These are phyloP conservation scores for Saposhnikovia divaricata DNA, from an alignment of 129 eudicot genomes.

Conservation along the genomic window DNA sequence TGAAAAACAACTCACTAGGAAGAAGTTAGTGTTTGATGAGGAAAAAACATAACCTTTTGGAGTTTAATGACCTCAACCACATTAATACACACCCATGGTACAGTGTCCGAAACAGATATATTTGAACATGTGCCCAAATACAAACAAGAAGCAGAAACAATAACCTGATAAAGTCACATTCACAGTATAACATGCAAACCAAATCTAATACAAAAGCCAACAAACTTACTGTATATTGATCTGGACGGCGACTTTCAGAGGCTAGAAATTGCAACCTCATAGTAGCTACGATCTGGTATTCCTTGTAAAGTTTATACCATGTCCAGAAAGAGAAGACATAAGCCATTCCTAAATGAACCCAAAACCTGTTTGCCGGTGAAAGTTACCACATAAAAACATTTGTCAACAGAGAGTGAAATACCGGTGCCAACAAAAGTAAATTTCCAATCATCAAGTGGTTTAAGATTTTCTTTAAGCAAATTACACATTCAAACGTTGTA, in stretches of 20 bases:
- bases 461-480: neutral
- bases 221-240: constrained; percentile 75
- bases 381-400: neutral
- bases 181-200: neutral
- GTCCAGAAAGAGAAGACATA: constrained; percentile 82
- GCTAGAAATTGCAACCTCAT: constrained; percentile 81
- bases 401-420: neutral
- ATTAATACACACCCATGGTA: neutral
- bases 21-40: neutral
- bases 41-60: neutral
- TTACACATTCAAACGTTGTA: neutral
- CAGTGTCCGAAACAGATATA: neutral
- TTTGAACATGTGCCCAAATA: neutral
- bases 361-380: constrained; percentile 40
- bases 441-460: neutral
- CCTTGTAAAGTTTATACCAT: constrained; percentile 55
- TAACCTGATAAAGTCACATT: neutral
- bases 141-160: neutral
- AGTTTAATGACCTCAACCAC: neutral
- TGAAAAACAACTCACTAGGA: neutral
- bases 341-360: constrained; percentile 65
- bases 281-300: constrained; percentile 47
- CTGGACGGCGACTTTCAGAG: constrained; percentile 64
- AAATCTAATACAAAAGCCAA: neutral
- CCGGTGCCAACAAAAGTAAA: neutral